A percentile compares a stretch with the other conserved stretches of the same genome.
These are phyloP conservation scores for Trametes pubescens DNA, from an alignment of 1,284 basidiomycete species.

Conservation along the genomic window DNA sequence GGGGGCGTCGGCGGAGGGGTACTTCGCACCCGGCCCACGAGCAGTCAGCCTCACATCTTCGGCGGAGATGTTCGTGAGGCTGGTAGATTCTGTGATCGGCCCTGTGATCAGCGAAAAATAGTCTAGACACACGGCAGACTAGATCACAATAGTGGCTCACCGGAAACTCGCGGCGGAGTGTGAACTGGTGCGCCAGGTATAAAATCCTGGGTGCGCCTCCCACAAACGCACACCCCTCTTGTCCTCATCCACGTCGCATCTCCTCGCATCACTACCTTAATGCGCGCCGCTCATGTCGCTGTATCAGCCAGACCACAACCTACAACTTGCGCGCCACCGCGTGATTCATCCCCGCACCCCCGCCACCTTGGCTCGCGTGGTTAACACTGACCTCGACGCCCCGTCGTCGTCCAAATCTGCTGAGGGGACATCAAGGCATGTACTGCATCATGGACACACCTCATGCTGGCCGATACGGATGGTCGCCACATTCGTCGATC, in stretches of 20 bases:
- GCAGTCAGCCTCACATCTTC: slow-evolving; percentile 3
- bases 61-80: background rate
- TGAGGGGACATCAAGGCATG: too few species aligned
- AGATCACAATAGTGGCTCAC: slow-evolving; percentile 11
- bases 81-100: background rate
- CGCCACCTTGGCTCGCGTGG: background rate
- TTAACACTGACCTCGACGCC: background rate
- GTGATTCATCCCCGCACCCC: too few species aligned
- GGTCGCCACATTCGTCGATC: too few species aligned
- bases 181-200: slow-evolving; percentile 14
- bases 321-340: background rate
- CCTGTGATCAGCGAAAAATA: slow-evolving; percentile 5
- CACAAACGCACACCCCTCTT: slow-evolving; percentile 4
- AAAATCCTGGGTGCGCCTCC: background rate
- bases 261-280: background rate
- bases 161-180: slow-evolving; percentile 21
- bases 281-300: too few species aligned
- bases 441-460: too few species aligned
- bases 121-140: background rate
- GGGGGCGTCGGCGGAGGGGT: background rate
- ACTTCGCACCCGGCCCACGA: background rate
- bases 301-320: background rate
- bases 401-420: background rate
- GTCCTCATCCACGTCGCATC: background rate
- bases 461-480: too few species aligned